Conservation (phyloP, 1,284 basidiomycete species). For the Xerocomus minutiporus region DNA sequence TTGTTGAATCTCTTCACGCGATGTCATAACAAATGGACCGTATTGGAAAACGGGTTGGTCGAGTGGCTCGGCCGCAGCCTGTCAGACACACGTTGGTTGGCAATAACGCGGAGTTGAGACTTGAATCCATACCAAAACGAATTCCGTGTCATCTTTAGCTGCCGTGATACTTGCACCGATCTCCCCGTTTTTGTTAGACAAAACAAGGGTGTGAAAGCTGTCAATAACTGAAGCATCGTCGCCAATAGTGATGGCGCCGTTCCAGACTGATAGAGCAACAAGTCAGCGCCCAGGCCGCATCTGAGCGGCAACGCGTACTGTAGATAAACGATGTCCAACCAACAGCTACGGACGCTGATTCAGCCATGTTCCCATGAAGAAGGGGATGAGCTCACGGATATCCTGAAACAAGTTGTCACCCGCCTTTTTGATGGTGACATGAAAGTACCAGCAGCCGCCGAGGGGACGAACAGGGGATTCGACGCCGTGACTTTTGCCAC, state of each 20-base stretch:
- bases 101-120: slow-evolving; percentile 1
- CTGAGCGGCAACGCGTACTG: slow-evolving; percentile 42
- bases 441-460: slow-evolving; percentile 93
- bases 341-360: slow-evolving; percentile 40
- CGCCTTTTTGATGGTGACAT: slow-evolving; percentile 66
- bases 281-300: slow-evolving; percentile 9
- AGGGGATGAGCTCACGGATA: slow-evolving; percentile 53
- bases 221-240: slow-evolving; percentile 47
- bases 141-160: slow-evolving; percentile 57
- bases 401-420: slow-evolving; percentile 77
- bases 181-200: slow-evolving; percentile 54
- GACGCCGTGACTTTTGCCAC: slow-evolving; percentile 81
- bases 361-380: neutral
- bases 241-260: slow-evolving; percentile 61
- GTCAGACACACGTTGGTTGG: slow-evolving; percentile 13
- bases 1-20: slow-evolving; percentile 73
- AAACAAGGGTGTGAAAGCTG: slow-evolving; percentile 73
- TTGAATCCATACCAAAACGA: slow-evolving; percentile 54
- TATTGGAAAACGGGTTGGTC: slow-evolving; percentile 86
- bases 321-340: slow-evolving; percentile 85
- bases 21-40: slow-evolving; percentile 86
- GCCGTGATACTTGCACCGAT: slow-evolving; percentile 62
- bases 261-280: slow-evolving; percentile 47
- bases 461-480: slow-evolving; percentile 86
- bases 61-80: slow-evolving; percentile 85